Evolutionary conservation across 768 basidiomycete species (phyloP).

Genomic region (Sporobolomyces roseus): DNA sequence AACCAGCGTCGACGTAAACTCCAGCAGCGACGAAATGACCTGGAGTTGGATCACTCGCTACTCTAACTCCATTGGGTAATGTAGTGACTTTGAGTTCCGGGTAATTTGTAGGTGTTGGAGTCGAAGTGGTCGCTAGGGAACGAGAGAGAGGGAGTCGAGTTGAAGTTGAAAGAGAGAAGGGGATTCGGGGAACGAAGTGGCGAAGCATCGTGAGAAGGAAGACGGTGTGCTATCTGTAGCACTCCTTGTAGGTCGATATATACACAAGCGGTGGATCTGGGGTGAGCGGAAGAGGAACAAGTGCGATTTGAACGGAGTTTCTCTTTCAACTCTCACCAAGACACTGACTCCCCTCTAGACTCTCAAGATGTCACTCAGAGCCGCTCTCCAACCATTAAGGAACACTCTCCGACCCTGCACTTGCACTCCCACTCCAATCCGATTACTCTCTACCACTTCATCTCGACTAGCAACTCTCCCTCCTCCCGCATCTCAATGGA

Average conservation of each 20-base stretch:
- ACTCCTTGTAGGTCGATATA: no score
- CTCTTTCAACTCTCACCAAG: no score
- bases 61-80: slow-evolving; percentile 82
- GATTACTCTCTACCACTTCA: slow-evolving; percentile 6
- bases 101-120: background rate
- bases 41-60: slow-evolving; percentile 83
- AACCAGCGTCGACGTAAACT: slow-evolving; percentile 88
- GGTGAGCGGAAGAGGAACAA: no score
- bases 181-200: background rate
- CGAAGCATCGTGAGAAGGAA: background rate
- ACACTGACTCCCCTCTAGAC: background rate
- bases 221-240: no score
- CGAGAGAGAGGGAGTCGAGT: background rate
- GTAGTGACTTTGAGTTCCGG: slow-evolving; percentile 59
- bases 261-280: no score
- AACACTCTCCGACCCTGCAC: background rate
- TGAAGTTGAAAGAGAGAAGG: background rate
- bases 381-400: background rate
- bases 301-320: no score
- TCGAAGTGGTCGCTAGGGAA: background rate
- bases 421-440: background rate
- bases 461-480: slow-evolving; percentile 7
- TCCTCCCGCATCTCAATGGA: slow-evolving; percentile 17
- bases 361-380: slow-evolving; percentile 3
- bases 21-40: slow-evolving; percentile 93